A percentile compares a stretch with the other conserved stretches of the same genome.
These are phyloP conservation scores for Neurospora africana DNA, from an alignment of 495 filamentous ascomycete species.

Conservation along the genomic window DNA sequence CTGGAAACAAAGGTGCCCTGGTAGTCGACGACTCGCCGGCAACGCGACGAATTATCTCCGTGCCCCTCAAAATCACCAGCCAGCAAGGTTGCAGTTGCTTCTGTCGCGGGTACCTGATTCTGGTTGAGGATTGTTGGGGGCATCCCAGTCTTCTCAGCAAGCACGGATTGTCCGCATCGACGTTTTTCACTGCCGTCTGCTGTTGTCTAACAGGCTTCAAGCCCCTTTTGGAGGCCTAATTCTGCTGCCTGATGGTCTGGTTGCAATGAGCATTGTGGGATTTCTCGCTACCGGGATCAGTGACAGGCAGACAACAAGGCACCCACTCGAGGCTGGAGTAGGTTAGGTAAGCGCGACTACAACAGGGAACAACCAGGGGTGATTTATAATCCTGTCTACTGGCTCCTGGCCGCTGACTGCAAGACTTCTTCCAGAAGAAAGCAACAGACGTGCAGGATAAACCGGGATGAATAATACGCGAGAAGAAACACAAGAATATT, in stretches of 20 bases:
- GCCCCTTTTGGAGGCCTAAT: neutral
- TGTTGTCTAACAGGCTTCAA: neutral
- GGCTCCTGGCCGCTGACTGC: neutral
- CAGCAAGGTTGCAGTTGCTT: too few relatives aligned
- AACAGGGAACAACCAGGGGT: neutral
- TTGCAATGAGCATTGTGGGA: neutral
- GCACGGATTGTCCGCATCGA: too few relatives aligned
- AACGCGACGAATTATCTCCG: too few relatives aligned
- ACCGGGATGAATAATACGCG: too few relatives aligned
- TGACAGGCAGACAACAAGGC: neutral
- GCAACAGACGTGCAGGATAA: neutral
- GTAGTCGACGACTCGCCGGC: neutral
- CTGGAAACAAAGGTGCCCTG: neutral
- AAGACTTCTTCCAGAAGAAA: neutral
- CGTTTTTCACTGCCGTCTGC: too few relatives aligned
- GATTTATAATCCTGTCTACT: neutral
- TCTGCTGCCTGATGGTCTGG: neutral
- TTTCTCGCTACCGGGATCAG: neutral
- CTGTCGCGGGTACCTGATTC: too few relatives aligned
- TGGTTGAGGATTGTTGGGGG: neutral
- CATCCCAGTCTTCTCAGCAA: neutral
- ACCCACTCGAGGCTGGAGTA: neutral
- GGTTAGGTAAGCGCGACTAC: neutral
- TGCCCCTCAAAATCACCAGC: too few relatives aligned
- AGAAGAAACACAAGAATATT: too few relatives aligned